Base-by-base conservation (phyloP, 441 rosid species). In the Flueggea neowawraea region DNA sequence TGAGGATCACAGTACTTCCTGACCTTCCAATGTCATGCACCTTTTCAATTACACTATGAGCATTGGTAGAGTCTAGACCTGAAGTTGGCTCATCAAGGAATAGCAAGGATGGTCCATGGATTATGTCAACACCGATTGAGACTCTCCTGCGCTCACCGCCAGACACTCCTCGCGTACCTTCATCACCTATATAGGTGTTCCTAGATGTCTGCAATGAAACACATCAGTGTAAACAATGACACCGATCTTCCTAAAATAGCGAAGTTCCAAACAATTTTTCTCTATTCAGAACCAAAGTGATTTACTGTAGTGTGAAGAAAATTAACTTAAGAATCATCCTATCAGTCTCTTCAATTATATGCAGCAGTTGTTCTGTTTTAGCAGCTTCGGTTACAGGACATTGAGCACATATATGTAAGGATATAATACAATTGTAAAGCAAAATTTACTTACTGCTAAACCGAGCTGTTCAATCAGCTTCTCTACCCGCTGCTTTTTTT, bases 51-150 rank as follows among this genome's bases (percentile, higher is more conserved):
- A 86, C 86, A 7, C 78, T 82, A 54, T 86, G 55, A 55, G 92
- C 92, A 60, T 82, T 84, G 17, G 87, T 82, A 4, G 92, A 86
- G 73, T 84, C 92, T 5, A 84, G 82, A n/a, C 92, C 92, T 7
- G 89, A 86, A 32, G 92, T 84, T 14, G 92, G 92, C 74, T 86
- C 92, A 13, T 86, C 92, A 1, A 86, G 79, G 66, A 86, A 84
- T 17, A 86, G 82, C 10, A 86, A 69, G 9, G 82, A 65, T 16
- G 92, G 87, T 52, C 89, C 87, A 4, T 86, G 92, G 67, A 86
- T 86, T 60, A 86, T 82, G 71, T 86, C 87, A 6, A 86, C 86
- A 0, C 87, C 92, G 0, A 86, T 86, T 4, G 89, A 84, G 11
- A 86, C 89, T 43, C 89, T 67, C 1, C 93, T 75, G 5, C 89